A percentile compares a stretch with the other conserved stretches of the same genome.
Evolutionary conservation across 768 basidiomycete genomes (phyloP).

Genomic region (Suillus variegatus): DNA sequence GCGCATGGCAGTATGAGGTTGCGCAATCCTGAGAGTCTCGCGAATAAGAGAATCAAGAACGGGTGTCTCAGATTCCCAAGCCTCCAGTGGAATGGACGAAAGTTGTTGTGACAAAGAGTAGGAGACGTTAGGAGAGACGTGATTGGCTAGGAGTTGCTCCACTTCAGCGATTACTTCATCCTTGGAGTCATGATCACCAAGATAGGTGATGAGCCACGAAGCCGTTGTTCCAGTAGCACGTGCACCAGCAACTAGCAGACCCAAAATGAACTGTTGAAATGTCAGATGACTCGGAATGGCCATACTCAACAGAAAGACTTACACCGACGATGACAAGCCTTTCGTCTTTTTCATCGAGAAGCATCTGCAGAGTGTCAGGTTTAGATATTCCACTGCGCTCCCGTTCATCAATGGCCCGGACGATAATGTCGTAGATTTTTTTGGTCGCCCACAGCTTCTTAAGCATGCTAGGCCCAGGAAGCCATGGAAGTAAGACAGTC

Average conservation of each 20-base stretch:
- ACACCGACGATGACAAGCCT: constrained; percentile 70
- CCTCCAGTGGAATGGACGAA: constrained; percentile 61
- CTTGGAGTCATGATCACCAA: constrained; percentile 72
- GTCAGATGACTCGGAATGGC: constrained; percentile 18
- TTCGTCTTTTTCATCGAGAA: constrained; percentile 71
- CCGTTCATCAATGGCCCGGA: constrained; percentile 55
- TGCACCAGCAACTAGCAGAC: constrained; percentile 77
- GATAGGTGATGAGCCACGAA: constrained; percentile 74
- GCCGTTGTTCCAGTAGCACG: constrained; percentile 81
- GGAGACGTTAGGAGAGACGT: constrained; percentile 32
- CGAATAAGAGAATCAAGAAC: constrained; percentile 71
- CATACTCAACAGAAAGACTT: constrained; percentile 25
- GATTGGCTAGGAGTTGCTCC: constrained; percentile 50
- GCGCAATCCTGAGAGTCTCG: constrained; percentile 77
- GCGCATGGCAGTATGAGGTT: constrained; percentile 81
- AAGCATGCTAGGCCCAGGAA: constrained; percentile 73
- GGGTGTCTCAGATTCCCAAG: constrained; percentile 72
- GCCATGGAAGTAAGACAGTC: constrained; percentile 74
- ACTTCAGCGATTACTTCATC: constrained; percentile 62
- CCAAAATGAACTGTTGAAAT: constrained; percentile 71
- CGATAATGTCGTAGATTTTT: constrained; percentile 71
- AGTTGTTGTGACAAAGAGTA: constrained; percentile 46
- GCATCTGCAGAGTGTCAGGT: constrained; percentile 73
- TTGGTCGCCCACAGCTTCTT: constrained; percentile 73
- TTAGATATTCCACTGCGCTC: constrained; percentile 54